Percentiles rank a stretch among this genome's conserved stretches.
Evolutionary conservation across 495 filamentous ascomycete genomes (phyloP).

Genomic region (Lepidopterella palustris): DNA sequence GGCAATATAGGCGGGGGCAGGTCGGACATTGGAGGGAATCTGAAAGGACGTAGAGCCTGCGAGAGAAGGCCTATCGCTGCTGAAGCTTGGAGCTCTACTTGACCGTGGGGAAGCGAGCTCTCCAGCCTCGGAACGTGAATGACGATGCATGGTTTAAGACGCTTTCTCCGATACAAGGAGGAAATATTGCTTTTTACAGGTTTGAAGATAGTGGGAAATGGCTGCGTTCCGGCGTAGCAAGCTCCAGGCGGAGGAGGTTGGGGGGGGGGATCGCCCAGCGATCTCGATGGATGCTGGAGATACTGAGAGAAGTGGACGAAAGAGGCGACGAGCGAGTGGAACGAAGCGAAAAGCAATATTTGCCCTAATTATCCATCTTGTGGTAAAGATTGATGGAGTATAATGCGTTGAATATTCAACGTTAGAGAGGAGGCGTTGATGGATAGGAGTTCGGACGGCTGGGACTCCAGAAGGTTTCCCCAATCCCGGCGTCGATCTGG

Average conservation of each 20-base stretch:
- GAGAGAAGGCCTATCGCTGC: conserved; percentile 33
- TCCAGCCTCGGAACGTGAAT: conserved; percentile 42
- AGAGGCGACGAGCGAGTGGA: not conserved
- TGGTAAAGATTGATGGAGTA: not conserved
- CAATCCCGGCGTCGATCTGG: not conserved
- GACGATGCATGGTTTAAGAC: conserved; percentile 33
- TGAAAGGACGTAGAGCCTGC: conserved; percentile 48
- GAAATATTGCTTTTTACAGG: too few species aligned
- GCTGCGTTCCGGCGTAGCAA: not conserved
- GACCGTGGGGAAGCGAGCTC: conserved; percentile 26
- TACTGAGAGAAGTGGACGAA: not conserved
- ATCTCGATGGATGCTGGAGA: not conserved
- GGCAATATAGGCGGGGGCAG: conserved; percentile 83
- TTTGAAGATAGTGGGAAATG: too few species aligned
- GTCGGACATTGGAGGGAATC: conserved; percentile 60
- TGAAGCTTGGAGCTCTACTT: conserved; percentile 29
- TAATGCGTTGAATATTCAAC: not conserved
- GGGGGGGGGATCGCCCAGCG: not conserved
- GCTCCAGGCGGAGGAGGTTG: not conserved
- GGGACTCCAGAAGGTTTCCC: not conserved
- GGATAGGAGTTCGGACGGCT: not conserved
- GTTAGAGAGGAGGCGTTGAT: not conserved
- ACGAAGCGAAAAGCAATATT: not conserved
- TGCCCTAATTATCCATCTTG: not conserved
- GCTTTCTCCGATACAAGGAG: not conserved